phyloP scores from a whole-genome alignment of 2,329 filamentous ascomycete genomes.

The Sporothrix variecibatus region DNA sequence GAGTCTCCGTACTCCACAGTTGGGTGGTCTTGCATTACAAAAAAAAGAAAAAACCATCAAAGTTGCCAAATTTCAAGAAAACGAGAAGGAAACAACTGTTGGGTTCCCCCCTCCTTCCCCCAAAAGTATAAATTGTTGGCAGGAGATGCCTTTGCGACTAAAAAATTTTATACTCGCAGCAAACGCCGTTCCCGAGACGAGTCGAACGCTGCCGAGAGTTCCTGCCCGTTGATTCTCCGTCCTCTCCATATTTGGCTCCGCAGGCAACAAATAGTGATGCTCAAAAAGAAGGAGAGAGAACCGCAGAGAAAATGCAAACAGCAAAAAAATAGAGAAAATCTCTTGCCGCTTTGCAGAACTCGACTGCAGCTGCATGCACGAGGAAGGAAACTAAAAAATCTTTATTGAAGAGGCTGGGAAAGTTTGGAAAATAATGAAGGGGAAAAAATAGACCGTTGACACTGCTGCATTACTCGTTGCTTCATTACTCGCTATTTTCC shows the following conservation, averaged over 20 bases:
- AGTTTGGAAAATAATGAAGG: neutral
- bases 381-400: neutral
- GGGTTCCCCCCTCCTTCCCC: no score
- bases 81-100: no score
- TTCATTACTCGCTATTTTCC: conserved; percentile 1
- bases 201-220: neutral
- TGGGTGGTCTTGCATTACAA: neutral
- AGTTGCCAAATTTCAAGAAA: no score
- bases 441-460: neutral
- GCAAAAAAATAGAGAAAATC: neutral
- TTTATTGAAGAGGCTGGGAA: neutral
- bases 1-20: neutral
- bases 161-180: neutral
- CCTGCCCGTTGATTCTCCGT: neutral
- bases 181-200: no score
- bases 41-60: no score
- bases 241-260: neutral
- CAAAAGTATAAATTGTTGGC: no score
- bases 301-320: neutral
- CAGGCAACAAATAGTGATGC: neutral
- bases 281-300: neutral
- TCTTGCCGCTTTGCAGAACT: neutral
- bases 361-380: neutral
- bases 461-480: neutral
- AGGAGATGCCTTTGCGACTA: no score